Evolutionary conservation across 2,329 filamentous ascomycete species (phyloP), one percentile per base, ranked within the genome.

Genomic region (Colletotrichum agaves): DNA sequence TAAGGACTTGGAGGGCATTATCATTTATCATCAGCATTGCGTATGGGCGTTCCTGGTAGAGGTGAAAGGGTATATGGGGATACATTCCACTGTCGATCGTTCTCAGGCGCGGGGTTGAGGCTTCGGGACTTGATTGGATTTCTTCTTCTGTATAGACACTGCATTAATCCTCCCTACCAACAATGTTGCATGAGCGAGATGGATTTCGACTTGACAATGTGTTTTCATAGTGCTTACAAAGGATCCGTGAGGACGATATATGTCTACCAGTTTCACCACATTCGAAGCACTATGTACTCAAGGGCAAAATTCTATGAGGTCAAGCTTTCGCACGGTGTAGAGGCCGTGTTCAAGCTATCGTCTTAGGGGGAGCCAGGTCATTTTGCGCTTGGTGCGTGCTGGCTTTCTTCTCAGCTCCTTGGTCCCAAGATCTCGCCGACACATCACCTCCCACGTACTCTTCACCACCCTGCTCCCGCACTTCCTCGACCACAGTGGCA

Each of bases 41-140:
- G 61, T 69, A 61, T 49, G 21, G 68, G 68, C 68, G 68, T 70
- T 70, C 49, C 46, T 50, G 63, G 63, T 67, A 68, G 37, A 53
- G 67, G 43, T 37, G 50, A 23, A 17, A 43, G 59, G 37, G 5
- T 13, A 53, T 61, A 53, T 65, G 33, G 17, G 39, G 46, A 60
- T 61, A 50, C 46, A 27, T 60, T 57, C 50, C 64, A 43, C 13
- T 57, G 62, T 67, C 44, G 33, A 63, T 70, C 17, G 23, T 59
- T 55, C 43, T 39, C 27, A 35, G 37, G 53, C 61, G 53, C 19
- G 15, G 61, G 61, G 4, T 39, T 49, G 11, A 41, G 63, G 50
- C 12, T n/a, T 8, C 31, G 33, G 63, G 21, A 21, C 11, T 15
- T 13, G 17, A 21, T 61, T 67, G 43, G 43, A n/a, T 53, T 15